Evolutionary conservation across 2,329 filamentous ascomycete species (phyloP), one percentile per base, ranked within the genome.

Genomic region (Neopestalotiopsis rosae): DNA sequence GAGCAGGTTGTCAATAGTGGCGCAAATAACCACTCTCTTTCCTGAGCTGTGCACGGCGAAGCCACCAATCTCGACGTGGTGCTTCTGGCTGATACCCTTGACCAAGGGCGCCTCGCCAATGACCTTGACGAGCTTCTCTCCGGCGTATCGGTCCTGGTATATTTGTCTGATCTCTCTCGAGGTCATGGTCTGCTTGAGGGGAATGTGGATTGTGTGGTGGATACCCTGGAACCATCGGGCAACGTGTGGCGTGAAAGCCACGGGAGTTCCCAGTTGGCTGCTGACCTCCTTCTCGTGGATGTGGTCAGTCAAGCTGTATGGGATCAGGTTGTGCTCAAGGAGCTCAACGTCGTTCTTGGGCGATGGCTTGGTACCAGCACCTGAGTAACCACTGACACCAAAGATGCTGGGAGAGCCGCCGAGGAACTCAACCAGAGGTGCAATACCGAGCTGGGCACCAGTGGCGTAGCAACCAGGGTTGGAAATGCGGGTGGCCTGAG

Each of bases 161-260:
- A 98, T 85, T 77, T 97, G 94, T 71, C 96, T 90, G 74, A 99
- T 94, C 79, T 98, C 95, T 66, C 96, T 92, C 57, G 93, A 95
- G 2, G 90, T 93, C 93, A 98, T 97, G 70, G 89, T 88, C 81
- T 95, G 88, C 77, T 92, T 92, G 9, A 99, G 86, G 13, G 95
- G 95, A 64, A 98, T 93, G 77, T 90, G 94, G 81, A 98, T 95
- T 52, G 94, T 95, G 81, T 95, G 93, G 78, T 94, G 91, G 74
- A 98, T 98, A 72, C 95, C 95, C 78, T 97, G 92, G 88, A 98
- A 98, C 95, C 94, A 98, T 14, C 92, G 90, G n/a, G 94, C 94
- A 30, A 97, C 95, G 80, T 98, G 96, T 6, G 96, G 96, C 69
- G 96, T 92, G 79, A 99, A 99, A 5, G 91, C 92, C 12, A 97